Percentiles rank a stretch among this genome's conserved stretches.
phyloP scores from a whole-genome alignment of 169 alveolate genomes.

The Cryptosporidium felis region DNA sequence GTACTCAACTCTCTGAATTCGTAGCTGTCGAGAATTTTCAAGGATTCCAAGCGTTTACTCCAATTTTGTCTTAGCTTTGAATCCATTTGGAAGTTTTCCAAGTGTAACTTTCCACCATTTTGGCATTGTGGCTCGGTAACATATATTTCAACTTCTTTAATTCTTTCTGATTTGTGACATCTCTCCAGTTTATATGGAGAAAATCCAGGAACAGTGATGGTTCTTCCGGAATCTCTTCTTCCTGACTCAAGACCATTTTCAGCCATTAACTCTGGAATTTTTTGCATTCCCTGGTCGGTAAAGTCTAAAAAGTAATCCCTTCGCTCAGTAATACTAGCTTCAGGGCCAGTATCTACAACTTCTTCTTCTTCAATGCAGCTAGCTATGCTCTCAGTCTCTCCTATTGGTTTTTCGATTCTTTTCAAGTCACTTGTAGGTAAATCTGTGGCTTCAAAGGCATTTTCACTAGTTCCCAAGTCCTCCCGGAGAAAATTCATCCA shows the following conservation, averaged over 20 bases:
- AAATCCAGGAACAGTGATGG: conserved; percentile 44
- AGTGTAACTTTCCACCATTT: not conserved
- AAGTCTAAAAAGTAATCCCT: conserved; percentile 27
- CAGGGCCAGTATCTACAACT: not conserved
- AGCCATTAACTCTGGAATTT: not conserved
- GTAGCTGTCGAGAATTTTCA: not conserved
- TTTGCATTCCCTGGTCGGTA: conserved; percentile 37
- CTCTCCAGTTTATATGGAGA: not conserved
- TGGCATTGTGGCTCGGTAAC: not conserved
- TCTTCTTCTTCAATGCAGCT: not conserved
- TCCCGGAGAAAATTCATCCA: conserved; percentile 1
- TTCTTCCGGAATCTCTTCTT: no score
- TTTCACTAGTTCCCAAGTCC: not conserved
- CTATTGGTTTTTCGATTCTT: no score
- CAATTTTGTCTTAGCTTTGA: conserved; percentile 20
- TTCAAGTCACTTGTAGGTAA: no score
- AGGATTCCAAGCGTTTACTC: not conserved
- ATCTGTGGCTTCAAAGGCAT: no score
- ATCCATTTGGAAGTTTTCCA: not conserved
- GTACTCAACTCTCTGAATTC: conserved; percentile 61
- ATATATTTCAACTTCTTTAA: not conserved
- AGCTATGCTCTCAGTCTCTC: not conserved
- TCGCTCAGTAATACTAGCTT: not conserved
- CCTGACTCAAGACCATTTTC: no score
- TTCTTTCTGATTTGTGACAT: conserved; percentile 1